Percentiles rank a stretch among this genome's conserved stretches.
These are phyloP conservation scores for Cyberlindnera mycetangii DNA, from an alignment of 805 yeast species.

Conservation along the genomic window DNA sequence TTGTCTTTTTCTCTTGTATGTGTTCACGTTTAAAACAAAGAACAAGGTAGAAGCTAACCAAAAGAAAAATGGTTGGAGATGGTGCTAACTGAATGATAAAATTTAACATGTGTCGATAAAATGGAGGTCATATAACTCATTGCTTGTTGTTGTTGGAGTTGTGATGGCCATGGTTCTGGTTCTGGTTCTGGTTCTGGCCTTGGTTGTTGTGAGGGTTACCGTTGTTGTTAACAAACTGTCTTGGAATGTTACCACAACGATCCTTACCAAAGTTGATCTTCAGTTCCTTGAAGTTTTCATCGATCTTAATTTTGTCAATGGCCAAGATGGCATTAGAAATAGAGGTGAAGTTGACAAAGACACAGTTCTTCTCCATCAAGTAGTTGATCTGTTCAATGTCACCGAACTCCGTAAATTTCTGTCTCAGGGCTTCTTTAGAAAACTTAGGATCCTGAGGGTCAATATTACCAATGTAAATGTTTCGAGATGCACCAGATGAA, in stretches of 20 bases:
- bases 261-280: constrained; percentile 92
- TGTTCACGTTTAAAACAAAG: not conserved
- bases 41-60: not conserved
- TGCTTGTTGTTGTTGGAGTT: not conserved
- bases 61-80: not conserved
- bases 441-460: constrained; percentile 37
- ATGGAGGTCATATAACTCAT: not conserved
- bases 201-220: constrained; percentile 4
- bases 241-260: constrained; percentile 91
- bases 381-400: constrained; percentile 94
- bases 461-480: constrained; percentile 82
- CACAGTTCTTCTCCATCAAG: constrained; percentile 48
- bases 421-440: constrained; percentile 58
- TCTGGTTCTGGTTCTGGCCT: not conserved
- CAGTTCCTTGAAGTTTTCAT: constrained; percentile 62
- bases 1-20: no score
- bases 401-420: constrained; percentile 79
- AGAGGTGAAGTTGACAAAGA: constrained; percentile 43
- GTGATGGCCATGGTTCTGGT: not conserved
- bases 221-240: constrained; percentile 47
- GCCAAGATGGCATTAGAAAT: constrained; percentile 91
- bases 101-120: no score
- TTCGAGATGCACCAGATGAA: constrained; percentile 90
- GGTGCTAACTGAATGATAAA: not conserved
- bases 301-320: constrained; percentile 82